A percentile compares a stretch with the other conserved stretches of the same genome.
Evolutionary conservation across 371 early-diverging fungal species (phyloP).

Genomic region (Catenaria anguillulae): DNA sequence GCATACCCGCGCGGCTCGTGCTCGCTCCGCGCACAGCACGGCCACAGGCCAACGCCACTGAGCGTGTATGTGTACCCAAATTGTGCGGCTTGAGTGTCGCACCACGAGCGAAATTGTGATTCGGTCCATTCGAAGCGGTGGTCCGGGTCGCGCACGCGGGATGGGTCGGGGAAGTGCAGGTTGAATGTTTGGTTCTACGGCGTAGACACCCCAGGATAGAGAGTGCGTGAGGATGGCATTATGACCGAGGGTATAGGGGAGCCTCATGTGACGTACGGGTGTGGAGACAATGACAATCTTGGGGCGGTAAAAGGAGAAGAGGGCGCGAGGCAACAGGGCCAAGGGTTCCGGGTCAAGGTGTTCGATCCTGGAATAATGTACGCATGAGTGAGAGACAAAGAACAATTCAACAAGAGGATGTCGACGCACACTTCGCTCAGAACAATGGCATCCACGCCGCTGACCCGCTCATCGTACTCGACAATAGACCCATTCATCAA

Average conservation of each 20-base stretch:
- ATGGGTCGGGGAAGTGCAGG: conserved; percentile 58
- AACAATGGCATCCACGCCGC: not conserved
- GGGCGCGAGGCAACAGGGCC: conserved; percentile 32
- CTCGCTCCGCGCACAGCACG: too few species aligned
- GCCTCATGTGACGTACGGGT: conserved; percentile 21
- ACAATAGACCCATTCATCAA: not conserved
- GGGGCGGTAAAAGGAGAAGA: conserved; percentile 53
- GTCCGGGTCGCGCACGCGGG: conserved; percentile 63
- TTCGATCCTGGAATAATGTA: conserved; percentile 38
- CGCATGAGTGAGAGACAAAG: too few species aligned
- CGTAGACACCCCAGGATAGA: conserved; percentile 16
- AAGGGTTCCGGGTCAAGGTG: conserved; percentile 47
- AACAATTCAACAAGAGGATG: too few species aligned
- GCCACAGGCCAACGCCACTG: not conserved
- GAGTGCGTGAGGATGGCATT: conserved; percentile 10
- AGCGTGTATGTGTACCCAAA: not conserved
- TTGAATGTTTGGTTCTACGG: conserved; percentile 72
- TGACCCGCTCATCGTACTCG: not conserved
- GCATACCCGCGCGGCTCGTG: too few species aligned
- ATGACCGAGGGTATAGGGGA: too few species aligned
- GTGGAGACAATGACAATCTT: conserved; percentile 49
- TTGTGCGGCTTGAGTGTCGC: not conserved
- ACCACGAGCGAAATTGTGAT: conserved; percentile 63
- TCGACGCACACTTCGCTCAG: not conserved
- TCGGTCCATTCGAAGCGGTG: conserved; percentile 92